These are phyloP conservation scores for Penicillium polonicum DNA, from an alignment of 2,329 filamentous ascomycete genomes.

Conservation along the genomic window DNA sequence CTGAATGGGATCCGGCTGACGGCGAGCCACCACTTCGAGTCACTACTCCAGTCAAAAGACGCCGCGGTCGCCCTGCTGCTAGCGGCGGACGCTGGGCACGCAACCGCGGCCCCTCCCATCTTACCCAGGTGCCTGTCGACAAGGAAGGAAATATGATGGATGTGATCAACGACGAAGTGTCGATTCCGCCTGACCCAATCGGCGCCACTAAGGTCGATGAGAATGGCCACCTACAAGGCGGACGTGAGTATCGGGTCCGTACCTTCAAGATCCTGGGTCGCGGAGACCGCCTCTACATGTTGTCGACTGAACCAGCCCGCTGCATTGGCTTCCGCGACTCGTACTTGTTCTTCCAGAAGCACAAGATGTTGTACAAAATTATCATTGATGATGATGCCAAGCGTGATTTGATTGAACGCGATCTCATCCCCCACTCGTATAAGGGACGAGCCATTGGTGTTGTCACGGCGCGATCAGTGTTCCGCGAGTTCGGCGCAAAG, in stretches of 20 bases:
- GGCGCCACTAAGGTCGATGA: slow-evolving; percentile 95
- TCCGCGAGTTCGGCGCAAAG: slow-evolving; percentile 90
- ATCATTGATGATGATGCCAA: slow-evolving; percentile 98
- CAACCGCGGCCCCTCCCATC: slow-evolving; percentile 70
- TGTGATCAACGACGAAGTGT: slow-evolving; percentile 88
- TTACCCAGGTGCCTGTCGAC: slow-evolving; percentile 81
- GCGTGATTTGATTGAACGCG: slow-evolving; percentile 88
- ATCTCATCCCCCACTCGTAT: slow-evolving; percentile 96
- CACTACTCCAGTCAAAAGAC: slow-evolving; percentile 55
- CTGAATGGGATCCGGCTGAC: slow-evolving; percentile 67
- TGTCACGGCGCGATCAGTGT: slow-evolving; percentile 92
- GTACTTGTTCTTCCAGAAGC: slow-evolving; percentile 98
- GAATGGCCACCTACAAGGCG: slow-evolving; percentile 75
- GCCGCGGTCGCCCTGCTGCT: slow-evolving; percentile 57
- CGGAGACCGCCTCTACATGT: slow-evolving; percentile 88
- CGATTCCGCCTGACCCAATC: slow-evolving; percentile 79
- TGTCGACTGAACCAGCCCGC: slow-evolving; percentile 94
- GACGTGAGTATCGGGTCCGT: slow-evolving; percentile 88
- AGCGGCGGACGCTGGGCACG: slow-evolving; percentile 69
- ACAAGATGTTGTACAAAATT: slow-evolving; percentile 94
- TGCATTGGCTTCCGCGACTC: slow-evolving; percentile 97
- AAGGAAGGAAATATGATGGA: slow-evolving; percentile 91
- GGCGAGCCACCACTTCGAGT: slow-evolving; percentile 45
- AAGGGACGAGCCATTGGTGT: slow-evolving; percentile 97
- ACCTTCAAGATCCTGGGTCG: slow-evolving; percentile 88